phyloP scores from a whole-genome alignment of 192 early-diverging fungal genomes.

The Coemansia sp. region DNA sequence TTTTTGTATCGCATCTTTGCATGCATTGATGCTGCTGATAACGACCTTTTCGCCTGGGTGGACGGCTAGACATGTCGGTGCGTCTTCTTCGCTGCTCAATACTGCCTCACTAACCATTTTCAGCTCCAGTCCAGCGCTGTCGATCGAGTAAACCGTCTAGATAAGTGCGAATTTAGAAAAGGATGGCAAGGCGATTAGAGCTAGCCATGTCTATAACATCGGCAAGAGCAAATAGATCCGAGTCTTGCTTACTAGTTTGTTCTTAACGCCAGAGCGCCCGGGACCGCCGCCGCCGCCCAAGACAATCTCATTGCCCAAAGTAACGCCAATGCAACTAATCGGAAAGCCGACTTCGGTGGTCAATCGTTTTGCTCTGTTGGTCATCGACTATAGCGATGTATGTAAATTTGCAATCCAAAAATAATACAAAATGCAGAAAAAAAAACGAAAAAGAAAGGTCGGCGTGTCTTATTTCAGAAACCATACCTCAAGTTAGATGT shows the following conservation, averaged over 20 bases:
- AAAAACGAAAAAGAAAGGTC: not conserved
- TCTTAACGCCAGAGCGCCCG: conserved; percentile 79
- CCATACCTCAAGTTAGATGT: not conserved
- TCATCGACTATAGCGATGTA: not conserved
- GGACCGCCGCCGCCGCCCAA: conserved; percentile 89
- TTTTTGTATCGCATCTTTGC: conserved; percentile 58
- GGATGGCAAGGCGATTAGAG: not conserved
- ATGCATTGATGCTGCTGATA: conserved; percentile 72
- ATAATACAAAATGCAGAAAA: not conserved
- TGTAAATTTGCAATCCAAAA: not conserved
- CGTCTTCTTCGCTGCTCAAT: conserved; percentile 70
- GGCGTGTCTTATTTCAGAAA: not conserved
- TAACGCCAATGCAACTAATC: conserved; percentile 62
- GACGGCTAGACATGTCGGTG: conserved; percentile 75
- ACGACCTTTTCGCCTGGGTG: conserved; percentile 74
- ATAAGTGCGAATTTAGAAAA: not conserved
- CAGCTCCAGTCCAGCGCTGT: conserved; percentile 27
- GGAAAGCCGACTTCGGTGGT: conserved; percentile 59
- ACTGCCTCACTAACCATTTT: conserved; percentile 37
- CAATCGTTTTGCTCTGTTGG: conserved; percentile 10
- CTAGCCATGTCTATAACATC: not conserved
- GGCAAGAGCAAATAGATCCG: not conserved
- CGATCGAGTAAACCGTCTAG: conserved; percentile 59
- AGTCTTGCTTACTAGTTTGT: conserved; percentile 69
- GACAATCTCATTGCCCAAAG: conserved; percentile 57